These are phyloP conservation scores for Alternaria alternata DNA, from an alignment of 2,329 filamentous ascomycete genomes.

Conservation along the genomic window DNA sequence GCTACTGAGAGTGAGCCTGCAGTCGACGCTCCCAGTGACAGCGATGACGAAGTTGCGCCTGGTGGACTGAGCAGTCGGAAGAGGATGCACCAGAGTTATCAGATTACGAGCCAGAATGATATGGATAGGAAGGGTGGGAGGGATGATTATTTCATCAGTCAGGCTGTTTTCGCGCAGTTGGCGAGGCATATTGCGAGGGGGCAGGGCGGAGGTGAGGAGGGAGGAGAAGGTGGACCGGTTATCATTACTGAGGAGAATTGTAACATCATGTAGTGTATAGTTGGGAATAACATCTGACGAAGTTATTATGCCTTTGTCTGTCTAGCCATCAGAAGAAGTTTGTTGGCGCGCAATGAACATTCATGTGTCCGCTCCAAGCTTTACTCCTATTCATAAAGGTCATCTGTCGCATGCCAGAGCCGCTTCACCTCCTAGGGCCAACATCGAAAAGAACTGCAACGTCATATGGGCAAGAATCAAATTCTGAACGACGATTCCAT, in stretches of 20 bases:
- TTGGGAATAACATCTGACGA: not conserved
- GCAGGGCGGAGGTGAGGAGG: conserved; percentile 31
- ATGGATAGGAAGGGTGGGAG: conserved; percentile 65
- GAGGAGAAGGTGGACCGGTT: conserved; percentile 33
- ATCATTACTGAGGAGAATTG: conserved; percentile 45
- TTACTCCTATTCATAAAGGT: not conserved
- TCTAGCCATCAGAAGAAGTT: not conserved
- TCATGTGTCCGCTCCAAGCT: not conserved
- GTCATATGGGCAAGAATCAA: not conserved
- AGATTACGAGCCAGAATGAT: conserved; percentile 70
- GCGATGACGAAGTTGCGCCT: conserved; percentile 50
- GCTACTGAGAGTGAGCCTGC: conserved; percentile 3
- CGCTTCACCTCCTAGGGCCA: not conserved
- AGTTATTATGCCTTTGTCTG: not conserved
- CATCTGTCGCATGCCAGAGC: not conserved
- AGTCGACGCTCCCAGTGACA: conserved; percentile 24
- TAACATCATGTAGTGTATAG: conserved; percentile 32
- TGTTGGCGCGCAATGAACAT: not conserved
- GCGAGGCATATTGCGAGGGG: conserved; percentile 44
- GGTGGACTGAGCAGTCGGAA: conserved; percentile 64
- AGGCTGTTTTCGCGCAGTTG: conserved; percentile 48
- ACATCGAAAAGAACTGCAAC: not conserved
- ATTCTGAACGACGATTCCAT: not conserved
- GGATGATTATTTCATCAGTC: conserved; percentile 65
- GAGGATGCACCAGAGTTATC: conserved; percentile 66